Evolutionary conservation across 2,329 filamentous ascomycete species (phyloP), one percentile per base, ranked within the genome.

Genomic region (Microsporum audouinii): DNA sequence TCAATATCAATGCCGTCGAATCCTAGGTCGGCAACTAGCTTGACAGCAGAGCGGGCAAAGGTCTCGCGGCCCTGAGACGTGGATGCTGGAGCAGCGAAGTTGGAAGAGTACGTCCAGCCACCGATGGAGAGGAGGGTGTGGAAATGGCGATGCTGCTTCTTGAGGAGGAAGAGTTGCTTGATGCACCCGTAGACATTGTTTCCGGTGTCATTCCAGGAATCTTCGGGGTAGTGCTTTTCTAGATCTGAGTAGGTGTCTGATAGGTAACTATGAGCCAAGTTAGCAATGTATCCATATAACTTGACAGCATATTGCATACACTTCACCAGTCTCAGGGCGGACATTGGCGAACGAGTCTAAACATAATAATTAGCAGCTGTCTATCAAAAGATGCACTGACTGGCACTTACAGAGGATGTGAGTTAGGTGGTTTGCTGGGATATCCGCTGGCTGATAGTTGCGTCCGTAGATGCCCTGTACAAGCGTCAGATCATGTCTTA

Each of bases 261-360:
- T 4, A 89, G 78, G 69, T 80, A 58, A 6, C 63, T 64, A 55
- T 57, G 14, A 23, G n/a, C 14, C 12, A 29, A n/a, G 58, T 63
- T 56, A 60, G 60, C 33, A 61, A 31, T 49, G 10, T 49, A 34
- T 33, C 43, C 17, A 36, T 10, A 10, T 34, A 8, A 34, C 5
- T 38, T 27, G 23, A 17, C n/a, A 17, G 27, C 39, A 23, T 10
- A n/a, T 12, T 14, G 41, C 61, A 27, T 62, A 88, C 74, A 95
- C 90, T 74, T 95, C 89, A 58, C 91, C 92, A 38, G 82, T 84
- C 4, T 92, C 88, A 2, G 86, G 80, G 3, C 84, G 82, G 62
- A 96, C 83, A 71, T 96, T 95, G 70, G 89, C 92, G 75, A 97
- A 97, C 8, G 91, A 82, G 68, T 96, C 62, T 63, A 23, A n/a